phyloP scores from a whole-genome alignment of 768 basidiomycete species.

The Trametes cubensis region DNA sequence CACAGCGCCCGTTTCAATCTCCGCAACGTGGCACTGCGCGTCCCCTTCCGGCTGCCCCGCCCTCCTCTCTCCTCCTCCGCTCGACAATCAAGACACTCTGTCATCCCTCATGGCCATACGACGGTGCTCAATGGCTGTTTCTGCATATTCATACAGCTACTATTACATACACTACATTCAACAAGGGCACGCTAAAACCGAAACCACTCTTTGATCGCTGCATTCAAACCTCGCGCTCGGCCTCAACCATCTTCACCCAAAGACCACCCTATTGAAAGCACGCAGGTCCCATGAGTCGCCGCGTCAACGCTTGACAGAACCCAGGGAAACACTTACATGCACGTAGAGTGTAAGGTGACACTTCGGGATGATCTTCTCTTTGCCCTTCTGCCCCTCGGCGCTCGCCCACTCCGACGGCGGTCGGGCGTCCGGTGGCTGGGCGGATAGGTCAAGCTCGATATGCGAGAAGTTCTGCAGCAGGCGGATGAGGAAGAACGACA shows the following conservation, averaged over 20 bases:
- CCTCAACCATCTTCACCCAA: conserved; percentile 35
- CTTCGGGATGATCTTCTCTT: conserved; percentile 46
- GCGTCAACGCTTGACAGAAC: not conserved
- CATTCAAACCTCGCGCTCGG: conserved; percentile 15
- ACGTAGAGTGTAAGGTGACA: conserved; percentile 48
- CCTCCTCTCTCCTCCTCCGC: not conserved
- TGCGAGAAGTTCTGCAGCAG: conserved; percentile 51
- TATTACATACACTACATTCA: too few species aligned
- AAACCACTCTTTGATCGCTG: too few species aligned
- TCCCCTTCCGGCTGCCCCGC: conserved; percentile 9
- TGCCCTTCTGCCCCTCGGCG: conserved; percentile 39
- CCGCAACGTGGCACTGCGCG: conserved; percentile 28
- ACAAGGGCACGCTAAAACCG: too few species aligned
- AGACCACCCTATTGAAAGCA: conserved; percentile 29
- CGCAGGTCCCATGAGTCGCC: not conserved
- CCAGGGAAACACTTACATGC: conserved; percentile 28
- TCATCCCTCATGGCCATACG: too few species aligned
- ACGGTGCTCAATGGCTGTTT: too few species aligned
- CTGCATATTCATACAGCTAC: too few species aligned
- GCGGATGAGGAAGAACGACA: conserved; percentile 56
- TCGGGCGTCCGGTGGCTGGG: conserved; percentile 36
- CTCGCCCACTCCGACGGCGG: conserved; percentile 39
- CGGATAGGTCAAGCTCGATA: conserved; percentile 43
- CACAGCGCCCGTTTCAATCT: conserved; percentile 30
- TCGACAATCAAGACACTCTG: not conserved